phyloP scores from a whole-genome alignment of 2,329 filamentous ascomycete species.

The Aspergillus latus region DNA sequence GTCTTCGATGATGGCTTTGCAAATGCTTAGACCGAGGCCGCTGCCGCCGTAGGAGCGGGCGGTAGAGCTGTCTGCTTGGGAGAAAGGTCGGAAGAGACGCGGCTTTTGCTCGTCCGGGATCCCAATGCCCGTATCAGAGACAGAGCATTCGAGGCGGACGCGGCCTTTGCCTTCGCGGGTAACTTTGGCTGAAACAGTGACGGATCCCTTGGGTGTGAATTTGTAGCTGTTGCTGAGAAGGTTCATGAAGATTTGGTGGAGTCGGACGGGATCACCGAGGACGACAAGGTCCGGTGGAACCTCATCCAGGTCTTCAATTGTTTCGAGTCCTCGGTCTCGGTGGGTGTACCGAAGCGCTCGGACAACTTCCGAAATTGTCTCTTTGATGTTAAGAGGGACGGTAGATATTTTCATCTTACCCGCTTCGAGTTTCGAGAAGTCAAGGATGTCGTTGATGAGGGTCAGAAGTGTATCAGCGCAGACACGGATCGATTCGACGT shows the following conservation, averaged over 20 bases:
- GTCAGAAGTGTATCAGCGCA: conserved; percentile 74
- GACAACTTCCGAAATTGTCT: conserved; percentile 65
- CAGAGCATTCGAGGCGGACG: conserved; percentile 78
- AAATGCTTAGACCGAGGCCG: conserved; percentile 86
- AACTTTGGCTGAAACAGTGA: conserved; percentile 76
- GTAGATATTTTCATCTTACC: conserved; percentile 86
- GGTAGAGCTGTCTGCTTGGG: conserved; percentile 86
- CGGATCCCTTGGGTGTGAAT: conserved; percentile 82
- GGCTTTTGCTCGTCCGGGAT: conserved; percentile 74
- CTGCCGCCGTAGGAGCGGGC: conserved; percentile 90
- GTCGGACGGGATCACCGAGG: conserved; percentile 78
- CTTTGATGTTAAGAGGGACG: conserved; percentile 73
- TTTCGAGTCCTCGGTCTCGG: conserved; percentile 59
- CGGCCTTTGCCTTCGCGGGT: conserved; percentile 69
- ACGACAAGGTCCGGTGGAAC: conserved; percentile 64
- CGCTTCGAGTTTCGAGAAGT: conserved; percentile 84
- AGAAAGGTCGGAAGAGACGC: conserved; percentile 89
- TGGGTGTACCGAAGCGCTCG: conserved; percentile 64
- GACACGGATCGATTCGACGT: conserved; percentile 64
- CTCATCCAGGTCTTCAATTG: conserved; percentile 63
- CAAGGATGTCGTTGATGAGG: conserved; percentile 87
- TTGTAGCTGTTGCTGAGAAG: conserved; percentile 91
- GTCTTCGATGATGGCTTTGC: conserved; percentile 88
- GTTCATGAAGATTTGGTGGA: conserved; percentile 77
- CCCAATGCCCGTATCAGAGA: conserved; percentile 86